phyloP scores from a whole-genome alignment of 768 basidiomycete genomes.

The Termitomyces sp. region DNA sequence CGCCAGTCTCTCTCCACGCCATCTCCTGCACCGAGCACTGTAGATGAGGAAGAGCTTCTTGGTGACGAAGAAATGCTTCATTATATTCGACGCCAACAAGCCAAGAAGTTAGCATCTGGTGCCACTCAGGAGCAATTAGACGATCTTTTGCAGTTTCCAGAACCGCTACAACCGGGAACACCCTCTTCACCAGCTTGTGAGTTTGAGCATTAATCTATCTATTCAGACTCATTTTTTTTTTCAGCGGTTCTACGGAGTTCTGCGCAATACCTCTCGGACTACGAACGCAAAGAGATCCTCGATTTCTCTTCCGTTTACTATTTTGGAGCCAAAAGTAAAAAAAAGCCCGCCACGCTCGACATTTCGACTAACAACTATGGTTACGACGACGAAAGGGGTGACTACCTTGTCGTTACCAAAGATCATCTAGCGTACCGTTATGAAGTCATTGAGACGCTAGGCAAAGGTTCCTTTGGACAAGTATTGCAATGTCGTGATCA shows the following conservation, averaged over 20 bases:
- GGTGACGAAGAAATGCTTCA: constrained; percentile 98
- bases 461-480: constrained; percentile 98
- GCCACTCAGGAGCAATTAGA: constrained; percentile 86
- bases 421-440: constrained; percentile 98
- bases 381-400: constrained; percentile 97
- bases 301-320: constrained; percentile 84
- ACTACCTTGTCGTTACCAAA: constrained; percentile 84
- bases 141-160: constrained; percentile 86
- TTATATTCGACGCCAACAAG: constrained; percentile 86
- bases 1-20: constrained; percentile 78
- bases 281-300: constrained; percentile 86
- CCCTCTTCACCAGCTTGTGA: constrained; percentile 68
- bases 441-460: constrained; percentile 86
- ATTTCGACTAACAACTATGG: constrained; percentile 82
- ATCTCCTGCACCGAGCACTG: constrained; percentile 70
- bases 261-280: constrained; percentile 72
- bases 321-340: constrained; percentile 72
- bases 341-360: constrained; percentile 75
- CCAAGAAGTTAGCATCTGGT: constrained; percentile 79
- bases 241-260: constrained; percentile 63
- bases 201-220: constrained; percentile 19
- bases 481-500: constrained; percentile 95
- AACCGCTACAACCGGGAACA: constrained; percentile 68
- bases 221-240: constrained; percentile 4
- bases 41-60: constrained; percentile 81